Conservation (phyloP, 768 basidiomycete species). For the Suillus placidus region DNA sequence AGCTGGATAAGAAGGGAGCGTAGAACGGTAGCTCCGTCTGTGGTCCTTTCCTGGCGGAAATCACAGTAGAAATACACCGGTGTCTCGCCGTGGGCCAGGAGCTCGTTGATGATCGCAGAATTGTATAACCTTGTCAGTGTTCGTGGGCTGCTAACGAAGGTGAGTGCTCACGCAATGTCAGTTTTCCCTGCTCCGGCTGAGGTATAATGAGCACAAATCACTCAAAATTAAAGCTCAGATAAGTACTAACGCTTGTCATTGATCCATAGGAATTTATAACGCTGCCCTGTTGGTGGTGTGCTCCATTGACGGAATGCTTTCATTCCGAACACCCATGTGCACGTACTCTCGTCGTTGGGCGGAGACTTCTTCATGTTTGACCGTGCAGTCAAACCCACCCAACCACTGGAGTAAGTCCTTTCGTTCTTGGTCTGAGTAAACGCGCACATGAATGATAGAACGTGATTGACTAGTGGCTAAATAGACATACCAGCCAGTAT, state of each 20-base stretch:
- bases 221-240: neutral
- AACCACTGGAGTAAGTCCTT: neutral
- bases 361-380: conserved; percentile 16
- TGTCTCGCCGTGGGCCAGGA: neutral
- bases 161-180: conserved; percentile 17
- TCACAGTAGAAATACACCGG: conserved; percentile 27
- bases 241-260: conserved; percentile 20
- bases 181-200: conserved; percentile 25
- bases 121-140: too few relatives aligned
- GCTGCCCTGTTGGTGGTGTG: neutral
- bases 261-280: conserved; percentile 15
- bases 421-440: neutral
- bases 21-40: conserved; percentile 17
- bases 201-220: neutral
- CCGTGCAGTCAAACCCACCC: conserved; percentile 6
- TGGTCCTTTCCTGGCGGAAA: conserved; percentile 17
- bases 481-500: neutral
- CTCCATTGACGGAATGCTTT: conserved; percentile 15
- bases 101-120: conserved; percentile 15
- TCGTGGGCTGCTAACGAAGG: neutral
- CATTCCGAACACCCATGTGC: conserved; percentile 12
- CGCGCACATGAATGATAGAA: neutral
- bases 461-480: neutral
- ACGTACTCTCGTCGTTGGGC: conserved; percentile 19
- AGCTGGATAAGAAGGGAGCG: conserved; percentile 26